Evolutionary conservation across 768 basidiomycete genomes (phyloP).

Genomic region (Trametes villosa): DNA sequence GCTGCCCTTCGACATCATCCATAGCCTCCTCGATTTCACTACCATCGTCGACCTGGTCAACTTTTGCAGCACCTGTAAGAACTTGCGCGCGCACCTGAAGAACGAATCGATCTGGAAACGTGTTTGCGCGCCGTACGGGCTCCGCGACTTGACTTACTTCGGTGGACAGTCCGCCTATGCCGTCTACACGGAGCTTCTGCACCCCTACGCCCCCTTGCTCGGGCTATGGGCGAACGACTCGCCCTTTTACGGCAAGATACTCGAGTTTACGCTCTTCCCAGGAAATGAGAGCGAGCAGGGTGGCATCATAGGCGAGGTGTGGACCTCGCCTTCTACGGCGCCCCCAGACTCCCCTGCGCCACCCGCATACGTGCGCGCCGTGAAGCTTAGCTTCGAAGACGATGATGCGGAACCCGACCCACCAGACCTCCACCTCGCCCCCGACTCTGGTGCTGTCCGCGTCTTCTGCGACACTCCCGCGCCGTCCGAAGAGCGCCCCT

Average conservation of each 20-base stretch:
- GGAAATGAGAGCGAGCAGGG: constrained; percentile 18
- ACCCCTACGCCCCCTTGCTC: constrained; percentile 22
- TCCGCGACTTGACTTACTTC: constrained; percentile 15
- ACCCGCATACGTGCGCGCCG: constrained; percentile 9
- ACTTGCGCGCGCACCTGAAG: constrained; percentile 6
- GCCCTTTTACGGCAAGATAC: constrained; percentile 26
- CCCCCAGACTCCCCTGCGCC: constrained; percentile 1
- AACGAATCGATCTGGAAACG: constrained; percentile 22
- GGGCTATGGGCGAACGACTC: constrained; percentile 29
- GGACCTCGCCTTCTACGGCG: constrained; percentile 9
- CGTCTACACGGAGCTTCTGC: constrained; percentile 24
- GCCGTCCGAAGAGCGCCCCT: neutral
- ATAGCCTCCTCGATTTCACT: constrained; percentile 10
- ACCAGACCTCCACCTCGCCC: neutral
- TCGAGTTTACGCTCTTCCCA: constrained; percentile 22
- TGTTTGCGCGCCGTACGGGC: constrained; percentile 16
- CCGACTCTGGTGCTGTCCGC: neutral
- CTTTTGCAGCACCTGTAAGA: constrained; percentile 23
- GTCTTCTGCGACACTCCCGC: neutral
- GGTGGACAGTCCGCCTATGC: constrained; percentile 11
- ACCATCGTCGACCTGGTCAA: constrained; percentile 12
- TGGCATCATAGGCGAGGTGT: constrained; percentile 26
- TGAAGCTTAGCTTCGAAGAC: constrained; percentile 23
- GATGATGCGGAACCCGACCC: neutral
- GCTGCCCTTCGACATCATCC: constrained; percentile 24